Conservation (phyloP, 2,329 filamentous ascomycete species). For the Fonsecaea pedrosoi region DNA sequence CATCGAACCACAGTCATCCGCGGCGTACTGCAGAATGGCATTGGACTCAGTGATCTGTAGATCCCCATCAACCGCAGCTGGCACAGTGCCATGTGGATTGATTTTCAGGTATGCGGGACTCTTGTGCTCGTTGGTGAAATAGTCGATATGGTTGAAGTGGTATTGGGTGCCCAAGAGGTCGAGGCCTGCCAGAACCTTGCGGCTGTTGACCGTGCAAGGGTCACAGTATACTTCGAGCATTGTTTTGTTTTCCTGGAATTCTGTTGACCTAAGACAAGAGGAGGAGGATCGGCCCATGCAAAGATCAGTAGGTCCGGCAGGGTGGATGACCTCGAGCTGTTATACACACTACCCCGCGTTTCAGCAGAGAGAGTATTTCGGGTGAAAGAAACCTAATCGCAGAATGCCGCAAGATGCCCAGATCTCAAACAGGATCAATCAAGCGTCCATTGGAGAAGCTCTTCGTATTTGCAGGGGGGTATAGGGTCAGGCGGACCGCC, state of each 20-base stretch:
- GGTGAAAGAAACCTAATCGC: constrained; percentile 14
- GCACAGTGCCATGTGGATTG: constrained; percentile 47
- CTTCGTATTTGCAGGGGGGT: constrained; percentile 2
- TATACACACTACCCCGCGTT: constrained; percentile 16
- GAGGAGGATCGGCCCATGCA: background rate
- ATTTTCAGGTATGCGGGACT: constrained; percentile 39
- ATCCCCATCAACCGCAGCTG: constrained; percentile 49
- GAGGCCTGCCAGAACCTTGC: constrained; percentile 52
- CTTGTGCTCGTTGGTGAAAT: constrained; percentile 52
- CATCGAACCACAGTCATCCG: constrained; percentile 45
- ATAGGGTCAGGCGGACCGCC: constrained; percentile 6
- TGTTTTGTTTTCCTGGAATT: background rate
- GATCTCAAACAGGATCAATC: constrained; percentile 8
- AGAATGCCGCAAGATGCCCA: background rate
- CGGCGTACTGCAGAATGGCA: constrained; percentile 52
- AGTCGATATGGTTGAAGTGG: constrained; percentile 49
- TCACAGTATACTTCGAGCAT: constrained; percentile 46
- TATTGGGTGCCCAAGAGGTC: constrained; percentile 47
- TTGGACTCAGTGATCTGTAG: constrained; percentile 52
- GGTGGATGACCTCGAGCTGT: background rate
- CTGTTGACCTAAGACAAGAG: background rate
- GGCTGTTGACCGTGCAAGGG: constrained; percentile 52
- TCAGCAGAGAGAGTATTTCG: background rate
- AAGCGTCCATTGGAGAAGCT: constrained; percentile 4
- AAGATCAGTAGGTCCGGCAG: background rate